Evolutionary conservation across 2,329 filamentous ascomycete genomes (phyloP).

Genomic region (Fusarium pseudograminearum): DNA sequence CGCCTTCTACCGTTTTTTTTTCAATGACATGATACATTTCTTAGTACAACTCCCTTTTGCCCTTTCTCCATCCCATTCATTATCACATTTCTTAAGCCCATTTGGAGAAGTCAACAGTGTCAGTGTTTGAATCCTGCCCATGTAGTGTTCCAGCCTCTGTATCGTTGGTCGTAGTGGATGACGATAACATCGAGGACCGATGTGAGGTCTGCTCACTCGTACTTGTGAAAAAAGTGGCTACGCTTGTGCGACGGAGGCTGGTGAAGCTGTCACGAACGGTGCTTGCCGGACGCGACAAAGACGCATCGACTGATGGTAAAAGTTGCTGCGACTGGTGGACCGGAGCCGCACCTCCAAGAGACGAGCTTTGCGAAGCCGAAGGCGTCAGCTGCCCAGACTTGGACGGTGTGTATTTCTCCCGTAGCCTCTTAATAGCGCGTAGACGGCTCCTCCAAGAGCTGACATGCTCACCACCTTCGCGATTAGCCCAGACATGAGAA

Average conservation of each 20-base stretch:
- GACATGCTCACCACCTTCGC: slow-evolving; percentile 82
- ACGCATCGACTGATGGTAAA: slow-evolving; percentile 40
- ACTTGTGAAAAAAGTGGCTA: slow-evolving; percentile 72
- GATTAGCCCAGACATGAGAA: slow-evolving; percentile 86
- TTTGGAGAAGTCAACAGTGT: slow-evolving; percentile 57
- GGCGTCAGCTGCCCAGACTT: slow-evolving; percentile 51
- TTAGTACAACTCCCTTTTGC: slow-evolving; percentile 30
- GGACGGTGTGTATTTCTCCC: slow-evolving; percentile 72
- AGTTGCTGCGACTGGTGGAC: slow-evolving; percentile 38
- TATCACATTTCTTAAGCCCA: slow-evolving; percentile 49
- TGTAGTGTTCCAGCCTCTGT: slow-evolving; percentile 60
- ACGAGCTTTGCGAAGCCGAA: slow-evolving; percentile 49
- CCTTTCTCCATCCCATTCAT: slow-evolving; percentile 2
- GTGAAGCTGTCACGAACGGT: slow-evolving; percentile 71
- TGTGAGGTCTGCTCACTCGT: slow-evolving; percentile 69
- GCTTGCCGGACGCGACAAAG: slow-evolving; percentile 56
- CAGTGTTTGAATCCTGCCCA: slow-evolving; percentile 50
- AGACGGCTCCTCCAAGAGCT: slow-evolving; percentile 92
- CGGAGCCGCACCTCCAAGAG: slow-evolving; percentile 47
- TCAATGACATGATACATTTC: slow-evolving; percentile 21
- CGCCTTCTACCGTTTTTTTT: slow-evolving; percentile 30
- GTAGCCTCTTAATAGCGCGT: slow-evolving; percentile 83
- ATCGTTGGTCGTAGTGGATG: slow-evolving; percentile 65
- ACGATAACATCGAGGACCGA: slow-evolving; percentile 68
- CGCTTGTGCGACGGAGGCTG: slow-evolving; percentile 71